These are phyloP conservation scores for Saksenaea oblongispora DNA, from an alignment of 371 early-diverging fungal species.

Conservation along the genomic window DNA sequence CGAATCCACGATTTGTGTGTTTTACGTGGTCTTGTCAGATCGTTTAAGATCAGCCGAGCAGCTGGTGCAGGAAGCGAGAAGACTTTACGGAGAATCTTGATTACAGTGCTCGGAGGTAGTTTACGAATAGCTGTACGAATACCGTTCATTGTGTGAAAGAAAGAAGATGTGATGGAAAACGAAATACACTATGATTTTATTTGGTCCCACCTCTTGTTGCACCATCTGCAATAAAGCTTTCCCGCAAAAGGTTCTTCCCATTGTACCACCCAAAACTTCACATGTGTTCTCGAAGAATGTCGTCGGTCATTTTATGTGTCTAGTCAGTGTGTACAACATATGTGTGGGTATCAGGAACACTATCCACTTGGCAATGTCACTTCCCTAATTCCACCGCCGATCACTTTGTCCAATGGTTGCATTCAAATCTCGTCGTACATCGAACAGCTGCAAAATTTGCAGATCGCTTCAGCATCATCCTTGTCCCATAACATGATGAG, in stretches of 20 bases:
- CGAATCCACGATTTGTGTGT: slow-evolving; percentile 47
- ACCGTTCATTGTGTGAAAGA: slow-evolving; percentile 27
- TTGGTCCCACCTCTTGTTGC: background rate
- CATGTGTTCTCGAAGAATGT: background rate
- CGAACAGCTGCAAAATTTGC: slow-evolving; percentile 42
- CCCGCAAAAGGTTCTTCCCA: slow-evolving; percentile 1
- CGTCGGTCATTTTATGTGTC: slow-evolving; percentile 1
- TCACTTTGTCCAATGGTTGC: slow-evolving; percentile 51
- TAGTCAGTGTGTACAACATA: background rate
- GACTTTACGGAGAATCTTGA: slow-evolving; percentile 39
- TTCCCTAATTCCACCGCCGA: slow-evolving; percentile 56
- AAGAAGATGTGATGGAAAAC: too few species aligned
- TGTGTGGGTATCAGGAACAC: background rate
- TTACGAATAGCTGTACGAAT: slow-evolving; percentile 38
- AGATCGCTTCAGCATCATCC: slow-evolving; percentile 69
- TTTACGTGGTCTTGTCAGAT: slow-evolving; percentile 39
- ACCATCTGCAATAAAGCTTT: background rate
- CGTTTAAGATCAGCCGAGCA: slow-evolving; percentile 41
- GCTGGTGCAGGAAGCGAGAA: slow-evolving; percentile 45
- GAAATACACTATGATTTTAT: too few species aligned
- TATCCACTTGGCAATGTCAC: slow-evolving; percentile 44
- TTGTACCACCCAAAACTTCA: slow-evolving; percentile 6
- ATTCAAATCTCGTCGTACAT: slow-evolving; percentile 42
- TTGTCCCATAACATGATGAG: slow-evolving; percentile 68
- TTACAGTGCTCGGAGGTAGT: slow-evolving; percentile 42